Evolutionary conservation across 257 asterid species (phyloP).

Genomic region (Thymus mandschuricus): DNA sequence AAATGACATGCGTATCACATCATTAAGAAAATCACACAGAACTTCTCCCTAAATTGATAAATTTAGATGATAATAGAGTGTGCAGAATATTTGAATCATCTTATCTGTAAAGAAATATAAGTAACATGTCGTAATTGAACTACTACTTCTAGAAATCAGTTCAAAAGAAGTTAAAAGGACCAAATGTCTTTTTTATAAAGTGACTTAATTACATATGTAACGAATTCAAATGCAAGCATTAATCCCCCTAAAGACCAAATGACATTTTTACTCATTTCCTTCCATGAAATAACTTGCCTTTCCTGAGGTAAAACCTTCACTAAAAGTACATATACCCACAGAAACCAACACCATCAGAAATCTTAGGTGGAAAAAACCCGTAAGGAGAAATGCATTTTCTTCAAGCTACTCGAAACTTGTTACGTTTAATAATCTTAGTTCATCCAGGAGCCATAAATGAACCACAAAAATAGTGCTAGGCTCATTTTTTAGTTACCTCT

Average conservation of each 20-base stretch:
- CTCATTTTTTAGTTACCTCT: conserved; percentile 50
- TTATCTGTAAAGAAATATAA: background rate
- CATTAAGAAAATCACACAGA: conserved; percentile 11
- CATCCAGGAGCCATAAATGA: conserved; percentile 17
- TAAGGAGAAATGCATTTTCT: background rate
- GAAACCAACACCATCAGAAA: conserved; percentile 7
- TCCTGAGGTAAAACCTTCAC: background rate
- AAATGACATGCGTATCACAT: conserved; percentile 11
- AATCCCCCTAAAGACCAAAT: conserved; percentile 14
- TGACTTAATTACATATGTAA: background rate
- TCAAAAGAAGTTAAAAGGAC: conserved; percentile 13
- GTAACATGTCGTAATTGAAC: conserved; percentile 14
- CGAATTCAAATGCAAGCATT: background rate
- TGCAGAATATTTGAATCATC: background rate
- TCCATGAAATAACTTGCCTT: background rate
- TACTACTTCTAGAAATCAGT: conserved; percentile 10
- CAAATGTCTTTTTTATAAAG: background rate
- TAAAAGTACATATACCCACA: background rate
- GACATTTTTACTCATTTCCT: conserved; percentile 6
- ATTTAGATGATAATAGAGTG: conserved; percentile 14
- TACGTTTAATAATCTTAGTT: background rate
- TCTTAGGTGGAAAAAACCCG: background rate
- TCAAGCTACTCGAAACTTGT: conserved; percentile 15
- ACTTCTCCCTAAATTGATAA: conserved; percentile 19
- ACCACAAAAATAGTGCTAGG: conserved; percentile 25